phyloP scores from a whole-genome alignment of 106 monocot species.

The Phalaenopsis aphrodite region DNA sequence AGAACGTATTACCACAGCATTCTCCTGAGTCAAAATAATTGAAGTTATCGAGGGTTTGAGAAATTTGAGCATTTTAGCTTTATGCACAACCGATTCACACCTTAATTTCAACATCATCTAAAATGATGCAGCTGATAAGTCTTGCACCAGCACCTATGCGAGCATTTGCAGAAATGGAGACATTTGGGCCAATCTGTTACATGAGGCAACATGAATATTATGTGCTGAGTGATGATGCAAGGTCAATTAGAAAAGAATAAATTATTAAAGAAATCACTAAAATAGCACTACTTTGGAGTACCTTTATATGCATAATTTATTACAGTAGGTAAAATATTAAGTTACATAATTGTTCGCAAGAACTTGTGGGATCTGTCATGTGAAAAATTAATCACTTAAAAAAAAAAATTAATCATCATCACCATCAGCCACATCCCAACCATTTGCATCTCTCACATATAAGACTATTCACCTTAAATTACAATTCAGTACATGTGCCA shows the following conservation, averaged over 20 bases:
- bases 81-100: constrained; percentile 17
- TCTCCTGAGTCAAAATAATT: constrained; percentile 45
- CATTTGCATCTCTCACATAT: background rate
- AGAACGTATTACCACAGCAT: constrained; percentile 86
- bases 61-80: background rate
- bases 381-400: background rate
- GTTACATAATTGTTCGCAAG: background rate
- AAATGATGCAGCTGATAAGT: constrained; percentile 85
- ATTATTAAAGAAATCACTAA: background rate
- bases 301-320: background rate
- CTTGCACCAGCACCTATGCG: constrained; percentile 87
- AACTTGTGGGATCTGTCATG: background rate
- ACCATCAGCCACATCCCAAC: no score
- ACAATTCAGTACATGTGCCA: no score
- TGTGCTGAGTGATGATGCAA: background rate
- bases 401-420: no score
- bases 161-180: constrained; percentile 98
- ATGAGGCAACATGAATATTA: constrained; percentile 2
- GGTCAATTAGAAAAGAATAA: background rate
- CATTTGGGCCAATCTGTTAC: constrained; percentile 91
- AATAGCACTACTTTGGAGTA: background rate
- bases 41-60: background rate
- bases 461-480: background rate
- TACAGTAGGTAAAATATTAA: background rate
- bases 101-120: constrained; percentile 98